These are phyloP conservation scores for Mercurialis annua DNA, from an alignment of 345 rosid genomes.

Conservation along the genomic window DNA sequence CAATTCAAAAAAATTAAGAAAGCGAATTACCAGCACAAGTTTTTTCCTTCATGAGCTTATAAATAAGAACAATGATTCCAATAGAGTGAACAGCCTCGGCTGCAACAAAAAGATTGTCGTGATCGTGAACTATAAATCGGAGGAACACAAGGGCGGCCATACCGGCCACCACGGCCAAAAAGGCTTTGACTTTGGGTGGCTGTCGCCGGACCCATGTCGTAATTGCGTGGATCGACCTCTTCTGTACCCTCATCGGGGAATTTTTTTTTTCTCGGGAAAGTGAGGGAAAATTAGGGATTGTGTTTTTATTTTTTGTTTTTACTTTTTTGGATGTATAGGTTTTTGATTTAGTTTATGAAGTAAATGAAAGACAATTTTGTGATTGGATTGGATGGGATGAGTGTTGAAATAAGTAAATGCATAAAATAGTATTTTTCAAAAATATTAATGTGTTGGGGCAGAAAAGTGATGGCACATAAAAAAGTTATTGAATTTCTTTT, in stretches of 20 bases:
- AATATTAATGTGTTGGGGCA: no score
- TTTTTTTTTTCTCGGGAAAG: background rate
- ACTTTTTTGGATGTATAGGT: no score
- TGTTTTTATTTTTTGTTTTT: no score
- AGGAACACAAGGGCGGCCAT: constrained; percentile 84
- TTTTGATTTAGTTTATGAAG: no score
- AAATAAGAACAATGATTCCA: constrained; percentile 89
- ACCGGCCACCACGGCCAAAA: constrained; percentile 86
- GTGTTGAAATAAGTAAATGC: no score
- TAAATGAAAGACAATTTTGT: no score
- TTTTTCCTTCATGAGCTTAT: constrained; percentile 92
- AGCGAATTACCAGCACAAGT: constrained; percentile 78
- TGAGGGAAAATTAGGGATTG: background rate
- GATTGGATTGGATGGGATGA: no score
- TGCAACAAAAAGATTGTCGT: constrained; percentile 97
- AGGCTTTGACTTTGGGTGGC: constrained; percentile 96
- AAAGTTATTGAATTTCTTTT: no score
- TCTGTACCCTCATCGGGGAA: constrained; percentile 53
- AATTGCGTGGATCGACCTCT: constrained; percentile 65
- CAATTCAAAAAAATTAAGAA: no score
- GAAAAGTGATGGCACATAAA: no score
- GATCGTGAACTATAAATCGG: constrained; percentile 92
- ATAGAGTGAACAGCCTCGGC: constrained; percentile 97
- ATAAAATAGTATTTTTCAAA: no score
- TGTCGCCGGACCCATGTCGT: constrained; percentile 89